Conservation (phyloP, 352 stramenopile genomes). For the Globisporangium canariense region DNA sequence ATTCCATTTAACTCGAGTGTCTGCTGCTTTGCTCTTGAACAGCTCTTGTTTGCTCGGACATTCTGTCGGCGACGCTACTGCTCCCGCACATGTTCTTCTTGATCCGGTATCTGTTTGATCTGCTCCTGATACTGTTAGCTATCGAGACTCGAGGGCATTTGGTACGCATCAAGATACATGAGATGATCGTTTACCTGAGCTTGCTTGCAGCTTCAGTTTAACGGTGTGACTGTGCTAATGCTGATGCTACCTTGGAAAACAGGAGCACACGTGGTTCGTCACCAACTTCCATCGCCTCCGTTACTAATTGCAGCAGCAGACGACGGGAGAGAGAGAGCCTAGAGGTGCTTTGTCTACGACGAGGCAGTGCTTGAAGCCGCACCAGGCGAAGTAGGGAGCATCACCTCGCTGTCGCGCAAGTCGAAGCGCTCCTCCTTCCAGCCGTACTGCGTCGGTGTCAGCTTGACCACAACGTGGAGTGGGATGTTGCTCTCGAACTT, state of each 20-base stretch:
- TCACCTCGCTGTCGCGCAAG: constrained; percentile 15
- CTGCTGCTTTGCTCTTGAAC: not conserved
- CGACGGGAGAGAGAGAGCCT: not conserved
- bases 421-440: constrained; percentile 49
- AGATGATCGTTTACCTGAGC: not conserved
- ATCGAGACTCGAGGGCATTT: constrained; percentile 40
- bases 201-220: not conserved
- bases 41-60: constrained; percentile 33
- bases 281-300: constrained; percentile 61
- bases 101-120: constrained; percentile 51
- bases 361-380: not conserved
- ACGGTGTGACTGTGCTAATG: not conserved
- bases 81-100: constrained; percentile 62
- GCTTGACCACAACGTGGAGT: constrained; percentile 42
- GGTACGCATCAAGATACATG: constrained; percentile 23
- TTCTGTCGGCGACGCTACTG: constrained; percentile 39
- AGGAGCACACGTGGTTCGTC: constrained; percentile 62
- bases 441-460: constrained; percentile 44
- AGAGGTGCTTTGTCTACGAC: not conserved
- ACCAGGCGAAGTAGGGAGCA: not conserved
- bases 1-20: not conserved
- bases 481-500: constrained; percentile 35
- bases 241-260: not conserved
- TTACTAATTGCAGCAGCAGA: constrained; percentile 19
- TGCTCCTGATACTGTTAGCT: constrained; percentile 37